phyloP scores from a whole-genome alignment of 441 rosid genomes.

The Mallotus repandus region DNA sequence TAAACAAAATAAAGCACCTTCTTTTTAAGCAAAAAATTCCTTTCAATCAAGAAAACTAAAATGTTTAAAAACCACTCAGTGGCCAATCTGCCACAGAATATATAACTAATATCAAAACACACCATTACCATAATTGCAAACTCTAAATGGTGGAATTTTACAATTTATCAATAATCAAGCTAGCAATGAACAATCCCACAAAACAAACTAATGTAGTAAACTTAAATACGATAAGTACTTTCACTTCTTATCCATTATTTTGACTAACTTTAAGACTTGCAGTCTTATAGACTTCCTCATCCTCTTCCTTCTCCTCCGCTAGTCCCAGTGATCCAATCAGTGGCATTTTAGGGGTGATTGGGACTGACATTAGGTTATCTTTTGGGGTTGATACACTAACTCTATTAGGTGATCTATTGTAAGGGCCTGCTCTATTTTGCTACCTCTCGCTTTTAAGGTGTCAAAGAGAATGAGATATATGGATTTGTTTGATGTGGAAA shows the following conservation, averaged over 20 bases:
- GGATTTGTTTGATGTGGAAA: too few relatives aligned
- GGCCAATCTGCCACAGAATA: constrained; percentile 51
- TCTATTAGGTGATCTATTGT: constrained; percentile 24
- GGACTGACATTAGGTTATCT: too few relatives aligned
- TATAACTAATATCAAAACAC: constrained; percentile 43
- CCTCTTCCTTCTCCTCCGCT: constrained; percentile 49
- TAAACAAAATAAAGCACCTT: too few relatives aligned
- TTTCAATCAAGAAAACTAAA: constrained; percentile 49
- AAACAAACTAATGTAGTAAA: constrained; percentile 35
- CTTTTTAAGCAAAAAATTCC: constrained; percentile 51
- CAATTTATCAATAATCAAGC: constrained; percentile 44
- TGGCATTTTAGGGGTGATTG: constrained; percentile 61
- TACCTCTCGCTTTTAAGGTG: too few relatives aligned
- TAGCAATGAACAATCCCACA: constrained; percentile 48
- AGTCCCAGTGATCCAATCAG: constrained; percentile 28
- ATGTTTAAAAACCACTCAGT: constrained; percentile 44
- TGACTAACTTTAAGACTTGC: constrained; percentile 36
- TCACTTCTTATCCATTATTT: constrained; percentile 34
- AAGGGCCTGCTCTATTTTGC: too few relatives aligned
- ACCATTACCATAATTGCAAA: constrained; percentile 62
- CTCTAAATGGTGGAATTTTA: constrained; percentile 35
- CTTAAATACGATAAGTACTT: constrained; percentile 39
- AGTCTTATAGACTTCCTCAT: constrained; percentile 53
- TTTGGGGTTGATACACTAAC: constrained; percentile 18
- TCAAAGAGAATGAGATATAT: too few relatives aligned